Evolutionary conservation across 768 basidiomycete species (phyloP).

Genomic region (Tulasnella sp.): DNA sequence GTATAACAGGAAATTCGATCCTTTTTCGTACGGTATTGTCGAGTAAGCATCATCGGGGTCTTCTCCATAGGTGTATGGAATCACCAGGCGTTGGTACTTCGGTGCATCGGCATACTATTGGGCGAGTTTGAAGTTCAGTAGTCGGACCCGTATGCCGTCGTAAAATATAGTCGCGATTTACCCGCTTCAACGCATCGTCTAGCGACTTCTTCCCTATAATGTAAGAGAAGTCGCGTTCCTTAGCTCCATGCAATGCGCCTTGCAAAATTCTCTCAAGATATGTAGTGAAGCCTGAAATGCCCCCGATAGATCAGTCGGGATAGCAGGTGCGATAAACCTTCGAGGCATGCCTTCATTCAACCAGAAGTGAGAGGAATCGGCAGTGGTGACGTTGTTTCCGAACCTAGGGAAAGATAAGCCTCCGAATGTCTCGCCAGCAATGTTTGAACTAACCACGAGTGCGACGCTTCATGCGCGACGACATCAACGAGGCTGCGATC

Average conservation of each 20-base stretch:
- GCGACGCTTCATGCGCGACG: slow-evolving; percentile 62
- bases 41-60: slow-evolving; percentile 24
- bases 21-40: slow-evolving; percentile 77
- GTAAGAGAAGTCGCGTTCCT: slow-evolving; percentile 70
- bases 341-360: slow-evolving; percentile 53
- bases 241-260: slow-evolving; percentile 56
- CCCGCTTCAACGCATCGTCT: slow-evolving; percentile 49
- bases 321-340: neutral
- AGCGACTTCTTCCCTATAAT: slow-evolving; percentile 65
- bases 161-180: neutral
- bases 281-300: slow-evolving; percentile 65
- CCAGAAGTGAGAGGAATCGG: slow-evolving; percentile 73
- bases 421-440: slow-evolving; percentile 26
- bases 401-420: slow-evolving; percentile 30
- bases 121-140: too few relatives aligned
- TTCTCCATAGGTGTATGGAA: slow-evolving; percentile 44
- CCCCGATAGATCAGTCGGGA: neutral
- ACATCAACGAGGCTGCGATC: slow-evolving; percentile 83
- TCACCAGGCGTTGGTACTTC: slow-evolving; percentile 70
- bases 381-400: slow-evolving; percentile 79
- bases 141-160: neutral
- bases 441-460: slow-evolving; percentile 43
- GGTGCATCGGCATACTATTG: slow-evolving; percentile 45
- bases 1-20: slow-evolving; percentile 76
- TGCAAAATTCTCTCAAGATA: slow-evolving; percentile 80